Evolutionary conservation across 192 early-diverging fungal genomes (phyloP), one percentile per base, ranked within the genome.

Genomic region (Mortierella antarctica): DNA sequence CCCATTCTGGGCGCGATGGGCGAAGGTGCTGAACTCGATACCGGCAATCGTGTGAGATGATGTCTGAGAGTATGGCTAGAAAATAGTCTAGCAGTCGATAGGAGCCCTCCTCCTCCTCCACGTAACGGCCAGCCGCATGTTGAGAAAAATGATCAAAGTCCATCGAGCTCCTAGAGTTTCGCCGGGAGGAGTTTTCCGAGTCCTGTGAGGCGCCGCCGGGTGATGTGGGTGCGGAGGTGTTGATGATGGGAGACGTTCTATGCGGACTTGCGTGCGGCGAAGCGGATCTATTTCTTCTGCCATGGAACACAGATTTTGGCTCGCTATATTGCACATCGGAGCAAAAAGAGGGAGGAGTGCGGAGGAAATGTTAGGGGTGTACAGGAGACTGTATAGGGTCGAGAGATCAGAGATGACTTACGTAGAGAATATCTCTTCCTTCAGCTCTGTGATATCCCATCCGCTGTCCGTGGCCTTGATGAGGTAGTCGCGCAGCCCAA

Each of bases 21-120:
- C 85, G 81, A 10, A 85, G 85, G 14, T 82, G 62, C 9, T 70
- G 67, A 39, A 84, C 56, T 66, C 63, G 81, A 64, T 84, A 90
- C 14, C 85, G 85, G 65, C 87, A 88, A 49, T 90, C 89, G 62
- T 90, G 86, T 2, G 82, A 74, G n/a, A 90, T 72, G 8, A 90
- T 63, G 40, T 90, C 89, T 7, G 80, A 74, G 9, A 90, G 56
- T 39, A 83, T 65, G 7, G 79, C 70, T n/a, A 87, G 67, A 21
- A 90, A 81, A 23, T 62, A 67, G 23, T 85, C 75, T 31, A 85
- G 62, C 17, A 83, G 53, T 13, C 60, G 70, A 57, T 67, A 72
- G 0, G 77, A 80, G 18, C 63, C 70, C 21, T 66, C 56, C 6
- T 68, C 77, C 18, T 80, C 77, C 23, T 71, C 77, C 0, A 57